Conservation (phyloP, 257 asterid species). For the Ilex aquifolium region DNA sequence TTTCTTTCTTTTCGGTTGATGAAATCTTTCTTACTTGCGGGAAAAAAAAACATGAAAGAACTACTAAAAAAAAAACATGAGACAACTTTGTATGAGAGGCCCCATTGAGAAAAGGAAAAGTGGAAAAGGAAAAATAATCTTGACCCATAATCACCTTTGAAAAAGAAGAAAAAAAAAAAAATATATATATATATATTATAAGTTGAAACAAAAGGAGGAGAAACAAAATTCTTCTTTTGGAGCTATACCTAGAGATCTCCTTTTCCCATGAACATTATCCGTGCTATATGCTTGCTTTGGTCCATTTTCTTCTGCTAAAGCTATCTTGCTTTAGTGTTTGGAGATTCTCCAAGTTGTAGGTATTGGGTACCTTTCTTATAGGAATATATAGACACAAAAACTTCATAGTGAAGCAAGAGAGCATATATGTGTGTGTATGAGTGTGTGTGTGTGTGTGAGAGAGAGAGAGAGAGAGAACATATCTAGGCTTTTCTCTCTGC, state of each 20-base stretch:
- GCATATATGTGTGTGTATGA: no score
- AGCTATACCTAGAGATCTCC: neutral
- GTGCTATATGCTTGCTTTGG: neutral
- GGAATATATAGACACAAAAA: slow-evolving; percentile 13
- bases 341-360: slow-evolving; percentile 14
- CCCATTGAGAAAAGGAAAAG: slow-evolving; percentile 5
- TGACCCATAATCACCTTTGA: slow-evolving; percentile 17
- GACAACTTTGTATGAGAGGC: slow-evolving; percentile 18
- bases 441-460: no score
- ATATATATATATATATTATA: no score
- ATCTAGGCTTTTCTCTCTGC: slow-evolving; percentile 25
- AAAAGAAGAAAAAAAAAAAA: neutral
- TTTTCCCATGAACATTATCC: slow-evolving; percentile 10
- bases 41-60: no score
- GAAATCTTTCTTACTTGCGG: no score
- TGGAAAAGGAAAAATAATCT: slow-evolving; percentile 14
- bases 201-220: neutral
- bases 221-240: slow-evolving; percentile 15
- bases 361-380: slow-evolving; percentile 6
- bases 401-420: slow-evolving; percentile 20
- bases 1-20: no score
- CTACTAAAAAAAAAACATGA: no score
- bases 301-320: slow-evolving; percentile 2
- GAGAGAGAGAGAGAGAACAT: neutral
- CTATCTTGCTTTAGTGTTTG: slow-evolving; percentile 9